Evolutionary conservation across 495 filamentous ascomycete genomes (phyloP).

Genomic region (Aspergillus bertholletiae): DNA sequence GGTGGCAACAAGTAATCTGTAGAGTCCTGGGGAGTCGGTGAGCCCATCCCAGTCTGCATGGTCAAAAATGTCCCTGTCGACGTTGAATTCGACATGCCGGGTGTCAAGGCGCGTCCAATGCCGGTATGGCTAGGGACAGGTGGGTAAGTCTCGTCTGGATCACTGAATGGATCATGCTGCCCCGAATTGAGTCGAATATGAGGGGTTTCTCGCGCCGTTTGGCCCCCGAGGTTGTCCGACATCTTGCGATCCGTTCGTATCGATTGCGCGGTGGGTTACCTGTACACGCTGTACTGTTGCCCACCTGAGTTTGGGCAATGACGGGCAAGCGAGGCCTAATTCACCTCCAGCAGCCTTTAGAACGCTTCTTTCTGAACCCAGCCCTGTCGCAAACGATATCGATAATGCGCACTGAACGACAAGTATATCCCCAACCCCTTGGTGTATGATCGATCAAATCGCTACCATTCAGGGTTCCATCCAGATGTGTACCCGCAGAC

Average conservation of each 20-base stretch:
- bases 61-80: constrained; percentile 12
- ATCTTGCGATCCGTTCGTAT: not conserved
- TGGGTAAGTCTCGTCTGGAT: constrained; percentile 26
- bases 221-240: constrained; percentile 6
- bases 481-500: not conserved
- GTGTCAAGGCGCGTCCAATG: constrained; percentile 18
- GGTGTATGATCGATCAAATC: not conserved
- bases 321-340: not conserved
- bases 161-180: constrained; percentile 46
- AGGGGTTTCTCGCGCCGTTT: constrained; percentile 6
- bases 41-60: constrained; percentile 18
- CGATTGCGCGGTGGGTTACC: not conserved
- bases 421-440: not conserved
- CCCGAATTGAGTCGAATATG: constrained; percentile 61
- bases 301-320: not conserved
- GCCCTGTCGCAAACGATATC: not conserved
- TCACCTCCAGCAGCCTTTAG: not conserved
- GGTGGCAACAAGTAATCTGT: constrained; percentile 61
- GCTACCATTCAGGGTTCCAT: not conserved
- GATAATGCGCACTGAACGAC: not conserved
- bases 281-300: not conserved
- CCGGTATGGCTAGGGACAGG: constrained; percentile 7
- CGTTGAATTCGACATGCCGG: constrained; percentile 7
- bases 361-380: not conserved
- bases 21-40: constrained; percentile 42